Conservation (phyloP, 1,284 basidiomycete species). For the Rhodotorula sp. region DNA sequence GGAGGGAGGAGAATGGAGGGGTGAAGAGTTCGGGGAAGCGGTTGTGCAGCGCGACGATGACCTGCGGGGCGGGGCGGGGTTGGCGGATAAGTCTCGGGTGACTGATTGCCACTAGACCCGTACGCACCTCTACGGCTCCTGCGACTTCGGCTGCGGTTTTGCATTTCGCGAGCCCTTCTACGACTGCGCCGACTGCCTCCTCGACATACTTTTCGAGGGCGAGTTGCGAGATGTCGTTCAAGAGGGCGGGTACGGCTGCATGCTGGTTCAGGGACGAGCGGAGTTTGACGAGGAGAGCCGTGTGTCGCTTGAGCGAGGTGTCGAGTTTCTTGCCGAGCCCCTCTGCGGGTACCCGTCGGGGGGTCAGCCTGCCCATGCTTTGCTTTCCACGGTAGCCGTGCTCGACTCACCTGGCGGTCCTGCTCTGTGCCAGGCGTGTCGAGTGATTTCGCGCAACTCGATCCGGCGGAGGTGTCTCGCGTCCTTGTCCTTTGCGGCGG, state of each 20-base stretch:
- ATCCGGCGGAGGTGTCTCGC: conserved; percentile 11
- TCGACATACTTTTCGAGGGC: conserved; percentile 94
- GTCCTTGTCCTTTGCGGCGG: background rate
- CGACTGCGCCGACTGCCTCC: conserved; percentile 80
- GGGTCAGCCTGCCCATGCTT: background rate
- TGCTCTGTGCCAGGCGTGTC: conserved; percentile 26
- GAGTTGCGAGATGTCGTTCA: conserved; percentile 86
- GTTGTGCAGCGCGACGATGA: conserved; percentile 83
- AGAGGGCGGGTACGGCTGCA: conserved; percentile 76
- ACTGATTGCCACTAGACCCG: no score
- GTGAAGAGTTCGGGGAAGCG: conserved; percentile 80
- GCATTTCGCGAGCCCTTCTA: conserved; percentile 81
- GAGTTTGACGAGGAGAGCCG: conserved; percentile 85
- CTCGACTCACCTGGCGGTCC: background rate
- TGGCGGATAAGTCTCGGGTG: no score
- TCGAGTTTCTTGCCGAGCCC: conserved; percentile 56
- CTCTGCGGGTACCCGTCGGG: background rate
- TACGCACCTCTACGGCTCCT: conserved; percentile 80
- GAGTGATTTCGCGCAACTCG: conserved; percentile 18
- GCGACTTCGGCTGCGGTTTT: conserved; percentile 86
- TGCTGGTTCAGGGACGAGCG: conserved; percentile 67
- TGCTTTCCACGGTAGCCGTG: background rate
- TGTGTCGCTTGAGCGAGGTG: conserved; percentile 90
- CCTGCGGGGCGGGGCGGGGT: conserved; percentile 53
- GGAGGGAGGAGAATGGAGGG: conserved; percentile 63